Conservation (phyloP, 106 monocot genomes). For the Amphibolis antarctica region DNA sequence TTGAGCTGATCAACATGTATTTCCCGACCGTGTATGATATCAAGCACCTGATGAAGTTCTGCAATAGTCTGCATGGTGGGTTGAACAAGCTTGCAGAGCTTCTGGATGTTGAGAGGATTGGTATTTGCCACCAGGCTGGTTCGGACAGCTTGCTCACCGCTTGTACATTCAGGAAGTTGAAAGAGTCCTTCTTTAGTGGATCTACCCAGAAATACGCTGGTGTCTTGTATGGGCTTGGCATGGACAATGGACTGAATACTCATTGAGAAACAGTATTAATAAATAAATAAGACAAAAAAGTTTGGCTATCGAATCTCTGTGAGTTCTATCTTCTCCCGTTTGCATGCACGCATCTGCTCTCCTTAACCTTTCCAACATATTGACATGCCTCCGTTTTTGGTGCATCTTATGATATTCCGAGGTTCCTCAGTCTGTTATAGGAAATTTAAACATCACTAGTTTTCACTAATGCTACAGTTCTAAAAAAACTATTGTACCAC, state of each 20-base stretch:
- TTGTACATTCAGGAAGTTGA: constrained; percentile 16
- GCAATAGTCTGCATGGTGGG: constrained; percentile 18
- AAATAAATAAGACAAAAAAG: constrained; percentile 7
- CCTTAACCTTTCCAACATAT: no score
- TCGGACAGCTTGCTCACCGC: constrained; percentile 21
- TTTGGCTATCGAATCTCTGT: neutral
- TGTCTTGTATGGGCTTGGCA: constrained; percentile 20
- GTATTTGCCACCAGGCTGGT: constrained; percentile 18
- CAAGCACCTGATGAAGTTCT: constrained; percentile 24
- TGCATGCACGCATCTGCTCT: no score
- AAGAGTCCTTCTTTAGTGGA: constrained; percentile 19
- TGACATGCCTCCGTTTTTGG: no score
- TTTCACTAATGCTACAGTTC: no score
- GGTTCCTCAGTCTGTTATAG: no score
- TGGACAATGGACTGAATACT: constrained; percentile 10
- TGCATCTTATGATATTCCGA: no score
- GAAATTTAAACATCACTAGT: no score
- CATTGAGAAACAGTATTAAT: constrained; percentile 4
- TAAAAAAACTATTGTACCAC: no score
- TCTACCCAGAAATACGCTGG: constrained; percentile 10
- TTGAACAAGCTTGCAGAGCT: constrained; percentile 18
- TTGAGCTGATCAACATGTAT: constrained; percentile 16
- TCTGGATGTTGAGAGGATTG: constrained; percentile 16
- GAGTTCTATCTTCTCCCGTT: neutral
- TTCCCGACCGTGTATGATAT: constrained; percentile 18